Evolutionary conservation across 768 basidiomycete genomes (phyloP).

Genomic region (Psilocybe cubensis): DNA sequence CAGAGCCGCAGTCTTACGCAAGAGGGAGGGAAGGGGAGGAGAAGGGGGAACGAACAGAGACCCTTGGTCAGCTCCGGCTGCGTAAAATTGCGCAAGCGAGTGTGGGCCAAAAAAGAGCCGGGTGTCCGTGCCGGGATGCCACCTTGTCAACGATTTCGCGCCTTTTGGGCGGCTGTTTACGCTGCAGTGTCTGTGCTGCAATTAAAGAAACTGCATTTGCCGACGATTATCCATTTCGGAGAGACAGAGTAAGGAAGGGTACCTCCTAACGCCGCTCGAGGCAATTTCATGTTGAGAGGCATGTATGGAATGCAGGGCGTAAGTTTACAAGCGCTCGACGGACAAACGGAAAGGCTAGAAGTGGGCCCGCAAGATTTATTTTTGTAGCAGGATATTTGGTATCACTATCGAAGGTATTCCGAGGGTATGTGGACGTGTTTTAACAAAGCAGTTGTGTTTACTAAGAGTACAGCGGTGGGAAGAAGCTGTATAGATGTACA

Average conservation of each 20-base stretch:
- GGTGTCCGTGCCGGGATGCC: no score
- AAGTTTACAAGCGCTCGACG: neutral
- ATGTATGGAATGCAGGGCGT: neutral
- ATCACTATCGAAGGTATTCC: neutral
- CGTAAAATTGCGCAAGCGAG: no score
- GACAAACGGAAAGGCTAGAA: neutral
- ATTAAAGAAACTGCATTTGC: neutral
- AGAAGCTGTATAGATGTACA: conserved; percentile 12
- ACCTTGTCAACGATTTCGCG: no score
- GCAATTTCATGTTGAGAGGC: no score
- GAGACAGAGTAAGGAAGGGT: neutral
- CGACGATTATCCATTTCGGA: neutral
- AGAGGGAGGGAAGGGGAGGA: no score
- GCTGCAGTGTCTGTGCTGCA: no score
- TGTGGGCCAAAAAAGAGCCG: no score
- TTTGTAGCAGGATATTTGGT: neutral
- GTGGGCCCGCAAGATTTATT: neutral
- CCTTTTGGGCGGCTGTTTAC: no score
- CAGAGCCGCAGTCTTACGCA: no score
- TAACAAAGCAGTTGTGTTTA: neutral
- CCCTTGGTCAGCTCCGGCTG: no score
- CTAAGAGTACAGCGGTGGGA: neutral
- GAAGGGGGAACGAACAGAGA: no score
- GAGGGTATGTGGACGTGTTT: neutral
- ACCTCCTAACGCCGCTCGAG: neutral